Percentiles rank a stretch among this genome's conserved stretches.
Evolutionary conservation across 208 protist genomes (phyloP).

Genomic region (Trypanosoma avium): DNA sequence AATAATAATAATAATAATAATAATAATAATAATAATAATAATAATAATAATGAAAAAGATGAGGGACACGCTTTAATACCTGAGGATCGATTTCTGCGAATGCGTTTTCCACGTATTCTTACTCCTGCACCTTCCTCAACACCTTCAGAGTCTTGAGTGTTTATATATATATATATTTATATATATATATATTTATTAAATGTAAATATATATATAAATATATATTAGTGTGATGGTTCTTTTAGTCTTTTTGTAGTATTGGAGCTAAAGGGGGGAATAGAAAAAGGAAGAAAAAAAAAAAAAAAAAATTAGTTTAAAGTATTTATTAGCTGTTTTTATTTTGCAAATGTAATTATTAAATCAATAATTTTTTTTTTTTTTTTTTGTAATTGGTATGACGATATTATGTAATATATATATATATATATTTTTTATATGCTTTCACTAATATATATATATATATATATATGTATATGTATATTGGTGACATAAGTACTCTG

Average conservation of each 20-base stretch:
- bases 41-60: too few species aligned
- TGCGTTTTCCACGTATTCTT: conserved; percentile 21
- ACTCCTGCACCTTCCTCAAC: background rate
- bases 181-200: background rate
- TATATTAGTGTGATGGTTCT: too few species aligned
- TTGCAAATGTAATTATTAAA: background rate
- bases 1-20: too few species aligned
- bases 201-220: background rate
- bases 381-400: background rate
- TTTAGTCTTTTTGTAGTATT: too few species aligned
- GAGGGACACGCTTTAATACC: conserved; percentile 16
- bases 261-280: background rate
- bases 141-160: conserved; percentile 7
- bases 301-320: background rate
- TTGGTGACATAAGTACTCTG: too few species aligned
- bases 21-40: too few species aligned
- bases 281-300: conserved; percentile 13
- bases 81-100: conserved; percentile 29
- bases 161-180: conserved; percentile 4
- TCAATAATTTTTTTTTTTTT: background rate
- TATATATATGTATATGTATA: too few species aligned
- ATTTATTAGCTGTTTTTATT: background rate
- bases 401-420: background rate
- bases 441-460: too few species aligned
- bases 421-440: too few species aligned